Evolutionary conservation across 192 early-diverging fungal genomes (phyloP), one percentile per base, ranked within the genome.

Genomic region (Oehlia diaphana): DNA sequence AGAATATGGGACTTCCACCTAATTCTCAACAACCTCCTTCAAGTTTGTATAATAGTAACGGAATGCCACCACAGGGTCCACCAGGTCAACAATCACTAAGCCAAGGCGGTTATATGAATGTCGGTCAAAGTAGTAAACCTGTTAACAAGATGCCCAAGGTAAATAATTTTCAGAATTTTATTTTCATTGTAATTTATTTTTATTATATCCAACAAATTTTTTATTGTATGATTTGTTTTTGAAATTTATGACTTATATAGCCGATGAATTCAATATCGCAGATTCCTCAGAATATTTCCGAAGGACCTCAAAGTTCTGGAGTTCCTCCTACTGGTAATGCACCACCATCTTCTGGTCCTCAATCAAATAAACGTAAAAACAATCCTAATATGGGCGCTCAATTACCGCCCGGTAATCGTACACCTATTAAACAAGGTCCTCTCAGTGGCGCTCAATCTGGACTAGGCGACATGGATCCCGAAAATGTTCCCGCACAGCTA

Each of bases 401-500:
- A 66, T 42, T 64, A 64, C 74, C n/a, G 49, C 33, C 74, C 12
- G 77, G 77, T 19, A 19, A 49, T 62, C 77, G 77, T 26, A 53
- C 82, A 12, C 74, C 85, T 10, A 74, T 80, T 23, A 81, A 81
- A 21, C 82, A 78, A 63, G 71, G 81, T 23, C 75, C 83, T 21
- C 63, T 65, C 13, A 63, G 80, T 72, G 77, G 77, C 5, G 79
- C 62, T 23, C 79, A 75, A 50, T 76, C 76, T 2, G 71, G 70
- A 16, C 75, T 94, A 53, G 89, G 90, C 33, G 94, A 95, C 76
- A 87, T 96, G 77, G 93, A 95, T 83, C 92, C 92, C 4, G 94
- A 95, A 47, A 90, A 85, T 28, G 91, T 94, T 21, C 94, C 93
- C 4, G 82, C 91, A 9, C 90, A 89, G 72, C 50, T 92, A 81